Base-by-base conservation (phyloP, 192 early-diverging fungal species). In the Coemansia sp. region DNA sequence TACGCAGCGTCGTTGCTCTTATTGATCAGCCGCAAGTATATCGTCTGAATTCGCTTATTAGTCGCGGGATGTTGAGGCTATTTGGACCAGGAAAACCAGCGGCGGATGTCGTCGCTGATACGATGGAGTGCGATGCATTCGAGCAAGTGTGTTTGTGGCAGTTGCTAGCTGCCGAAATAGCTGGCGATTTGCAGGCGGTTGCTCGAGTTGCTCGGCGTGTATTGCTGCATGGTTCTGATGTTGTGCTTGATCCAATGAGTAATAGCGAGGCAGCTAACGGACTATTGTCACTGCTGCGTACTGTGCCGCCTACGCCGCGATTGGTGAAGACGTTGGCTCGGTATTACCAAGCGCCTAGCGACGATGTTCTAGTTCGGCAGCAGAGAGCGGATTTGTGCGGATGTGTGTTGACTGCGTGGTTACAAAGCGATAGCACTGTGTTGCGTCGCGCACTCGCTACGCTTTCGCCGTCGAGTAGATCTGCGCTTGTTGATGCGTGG, bases 141-240 rank as follows among this genome's bases (percentile, higher is more conserved):
- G 86, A 89, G 45, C 87, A 87, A 37, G 74, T 87, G 55, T 86
- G 85, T 38, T 31, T 89, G 38, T 89, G 87, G 87, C 86, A 89
- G 62, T 34, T 89, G 50, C 34, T 85, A 2, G 59, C 44, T 0
- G 82, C 84, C 0, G 87, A 87, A 60, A 9, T 85, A 2, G 62
- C 68, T 6, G 87, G 77, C 7, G 66, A 74, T 12, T 4, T 59
- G 6, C 27, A 19, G 1, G 63, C 69, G 0, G 64, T 73, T 11
- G n/a, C 31, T 0, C 17, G 10, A 1, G 31, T 86, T 11, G 69
- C 78, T 0, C 25, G 39, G 2, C 65, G 64, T 2, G 44, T 81
- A 14, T 41, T 85, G 44, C 19, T 72, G 0, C 19, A 27, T 9
- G 19, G n/a, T 21, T 23, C 8, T 5, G 32, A 32, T 7, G 3